Conservation (phyloP, 768 basidiomycete species). For the Heimioporus sp. region DNA sequence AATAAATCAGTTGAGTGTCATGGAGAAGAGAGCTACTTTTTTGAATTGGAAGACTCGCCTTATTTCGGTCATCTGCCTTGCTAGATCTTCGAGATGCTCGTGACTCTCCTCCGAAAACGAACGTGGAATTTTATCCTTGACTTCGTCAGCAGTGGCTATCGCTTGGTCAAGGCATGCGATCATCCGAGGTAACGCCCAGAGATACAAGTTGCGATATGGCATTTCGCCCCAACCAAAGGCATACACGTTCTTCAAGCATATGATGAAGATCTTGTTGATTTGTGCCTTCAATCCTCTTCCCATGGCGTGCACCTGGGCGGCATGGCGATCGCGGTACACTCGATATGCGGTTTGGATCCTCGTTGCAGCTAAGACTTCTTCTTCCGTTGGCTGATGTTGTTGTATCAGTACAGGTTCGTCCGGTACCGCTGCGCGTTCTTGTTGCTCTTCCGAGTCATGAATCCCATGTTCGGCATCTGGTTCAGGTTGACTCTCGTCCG, state of each 20-base stretch:
- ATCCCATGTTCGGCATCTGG: conserved; percentile 1
- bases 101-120: conserved; percentile 28
- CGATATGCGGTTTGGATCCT: conserved; percentile 23
- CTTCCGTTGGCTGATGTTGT: conserved; percentile 20
- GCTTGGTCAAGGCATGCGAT: conserved; percentile 40
- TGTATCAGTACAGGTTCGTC: conserved; percentile 15
- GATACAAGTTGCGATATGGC: conserved; percentile 37
- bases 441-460: conserved; percentile 8
- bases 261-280: conserved; percentile 22
- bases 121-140: conserved; percentile 34
- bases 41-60: conserved; percentile 26
- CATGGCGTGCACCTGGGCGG: conserved; percentile 4
- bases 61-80: conserved; percentile 27
- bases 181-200: conserved; percentile 38
- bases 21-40: neutral
- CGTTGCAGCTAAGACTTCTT: conserved; percentile 25
- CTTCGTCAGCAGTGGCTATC: conserved; percentile 18
- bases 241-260: conserved; percentile 28
- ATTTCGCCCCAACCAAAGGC: conserved; percentile 27
- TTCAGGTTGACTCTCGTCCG: neutral
- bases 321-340: conserved; percentile 1
- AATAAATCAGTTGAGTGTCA: neutral
- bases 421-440: conserved; percentile 4
- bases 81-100: conserved; percentile 35
- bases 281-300: conserved; percentile 20